Base-by-base conservation (phyloP, 139 green algal species). In the Axilococcus clingmanii region DNA sequence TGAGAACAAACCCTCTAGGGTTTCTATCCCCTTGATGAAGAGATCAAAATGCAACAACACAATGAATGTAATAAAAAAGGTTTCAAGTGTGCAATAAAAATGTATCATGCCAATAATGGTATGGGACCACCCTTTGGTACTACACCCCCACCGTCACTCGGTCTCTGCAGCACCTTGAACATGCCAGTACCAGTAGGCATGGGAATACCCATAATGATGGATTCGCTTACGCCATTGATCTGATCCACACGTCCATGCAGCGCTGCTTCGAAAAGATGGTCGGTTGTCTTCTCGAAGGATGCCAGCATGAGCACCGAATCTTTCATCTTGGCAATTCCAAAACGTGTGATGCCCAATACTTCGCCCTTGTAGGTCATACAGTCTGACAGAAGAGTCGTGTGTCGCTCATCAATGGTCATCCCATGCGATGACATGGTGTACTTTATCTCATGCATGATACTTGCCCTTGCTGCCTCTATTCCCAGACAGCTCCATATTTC, bases 261-360 rank as follows among this genome's bases (percentile, higher is more conserved):
- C 4, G 92, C 89, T 2, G 92, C 92, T 35, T 98, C 89, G 55
- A 98, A 99, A 33, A 99, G 75, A 72, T 98, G 92, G 74, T 99
- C 92, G 0, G 86, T 89, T 4, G 92, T 98, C 74, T 96, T 96
- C 72, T 99, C 92, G 76, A 99, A 99, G 15, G 73, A 90, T 5
- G 92, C 92, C 32, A 95, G 87, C 85, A 97, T 95, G 40, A 99
- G 79, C 51, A 99, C 92, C 35, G 65, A 86, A 68, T 99, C 92
- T 77, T 98, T 98, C 92, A 99, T 98, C 72, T 96, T 95, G 30
- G 88, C 87, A 34, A 99, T 99, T 57, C 92, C 92, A 55, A 95
- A 96, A 20, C 92, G 83, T 2, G 90, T 99, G 71, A 99, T 99
- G 59, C 92, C 92, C 69, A 98, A 75, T 35, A 98, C 88, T 74